Percentiles rank a stretch among this genome's conserved stretches.
phyloP scores from a whole-genome alignment of 2,329 filamentous ascomycete genomes.

The Neobulgaria alba region DNA sequence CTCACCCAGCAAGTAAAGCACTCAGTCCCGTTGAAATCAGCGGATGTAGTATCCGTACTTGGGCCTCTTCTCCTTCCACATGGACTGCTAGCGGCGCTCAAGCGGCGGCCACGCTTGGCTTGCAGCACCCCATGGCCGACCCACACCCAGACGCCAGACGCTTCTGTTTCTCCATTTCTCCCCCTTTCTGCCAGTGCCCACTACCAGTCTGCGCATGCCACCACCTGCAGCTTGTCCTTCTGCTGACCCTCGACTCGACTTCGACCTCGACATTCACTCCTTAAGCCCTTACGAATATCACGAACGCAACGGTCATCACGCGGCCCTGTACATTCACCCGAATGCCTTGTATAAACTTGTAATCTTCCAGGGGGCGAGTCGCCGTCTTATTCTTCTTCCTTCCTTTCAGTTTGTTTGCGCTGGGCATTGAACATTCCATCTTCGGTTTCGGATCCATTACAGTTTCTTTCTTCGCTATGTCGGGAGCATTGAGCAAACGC shows the following conservation, averaged over 20 bases:
- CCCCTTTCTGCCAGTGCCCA: neutral
- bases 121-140: neutral
- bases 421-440: slow-evolving; percentile 4
- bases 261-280: too few species aligned
- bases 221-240: neutral
- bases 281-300: too few species aligned
- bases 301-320: neutral
- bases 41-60: too few species aligned
- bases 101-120: neutral
- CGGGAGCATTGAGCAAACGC: slow-evolving; percentile 77
- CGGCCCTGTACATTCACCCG: neutral
- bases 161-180: neutral
- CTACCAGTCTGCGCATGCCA: neutral
- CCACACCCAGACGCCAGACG: neutral
- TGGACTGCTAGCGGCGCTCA: too few species aligned
- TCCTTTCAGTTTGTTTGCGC: neutral
- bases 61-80: too few species aligned
- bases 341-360: neutral
- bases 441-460: slow-evolving; percentile 8
- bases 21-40: too few species aligned
- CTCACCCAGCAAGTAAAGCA: too few species aligned
- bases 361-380: neutral
- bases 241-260: slow-evolving; percentile 1
- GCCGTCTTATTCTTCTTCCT: neutral
- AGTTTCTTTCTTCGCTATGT: slow-evolving; percentile 44